Evolutionary conservation across 352 stramenopile genomes (phyloP).

Genomic region (Phytophthora capsici): DNA sequence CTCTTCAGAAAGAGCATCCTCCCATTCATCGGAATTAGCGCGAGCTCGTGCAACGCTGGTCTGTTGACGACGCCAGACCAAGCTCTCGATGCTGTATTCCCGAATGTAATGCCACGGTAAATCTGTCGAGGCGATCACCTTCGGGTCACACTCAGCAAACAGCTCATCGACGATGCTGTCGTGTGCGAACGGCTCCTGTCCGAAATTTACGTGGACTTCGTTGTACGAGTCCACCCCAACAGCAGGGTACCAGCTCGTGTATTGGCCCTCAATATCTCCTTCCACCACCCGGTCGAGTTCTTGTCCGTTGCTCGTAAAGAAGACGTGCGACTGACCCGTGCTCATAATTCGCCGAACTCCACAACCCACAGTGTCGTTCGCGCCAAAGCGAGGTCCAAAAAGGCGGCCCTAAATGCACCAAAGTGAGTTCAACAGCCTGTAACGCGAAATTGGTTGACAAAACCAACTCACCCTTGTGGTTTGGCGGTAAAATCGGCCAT

Average conservation of each 20-base stretch:
- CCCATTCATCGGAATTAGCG: constrained; percentile 25
- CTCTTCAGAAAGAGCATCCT: constrained; percentile 25
- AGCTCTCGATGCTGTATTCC: constrained; percentile 37
- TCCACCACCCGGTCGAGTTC: constrained; percentile 35
- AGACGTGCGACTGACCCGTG: constrained; percentile 51
- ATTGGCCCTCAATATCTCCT: constrained; percentile 43
- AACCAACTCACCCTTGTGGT: constrained; percentile 43
- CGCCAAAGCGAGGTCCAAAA: constrained; percentile 69
- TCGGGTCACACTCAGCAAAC: constrained; percentile 53
- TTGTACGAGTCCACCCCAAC: constrained; percentile 85
- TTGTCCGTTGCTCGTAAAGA: constrained; percentile 76
- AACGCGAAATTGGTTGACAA: not conserved
- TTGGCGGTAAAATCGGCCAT: constrained; percentile 71
- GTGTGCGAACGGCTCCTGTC: constrained; percentile 70
- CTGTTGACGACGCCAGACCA: constrained; percentile 36
- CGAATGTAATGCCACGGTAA: constrained; percentile 67
- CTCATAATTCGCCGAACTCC: constrained; percentile 57
- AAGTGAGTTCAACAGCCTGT: constrained; percentile 7
- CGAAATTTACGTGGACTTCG: constrained; percentile 85
- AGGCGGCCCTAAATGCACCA: constrained; percentile 44
- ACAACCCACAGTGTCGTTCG: constrained; percentile 77
- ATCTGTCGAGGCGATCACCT: constrained; percentile 21
- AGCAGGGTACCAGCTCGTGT: constrained; percentile 74
- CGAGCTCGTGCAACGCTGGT: constrained; percentile 10
- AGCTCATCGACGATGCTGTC: constrained; percentile 56